Base-by-base conservation (phyloP, 768 basidiomycete species). In the Tephrocybe rancida region DNA sequence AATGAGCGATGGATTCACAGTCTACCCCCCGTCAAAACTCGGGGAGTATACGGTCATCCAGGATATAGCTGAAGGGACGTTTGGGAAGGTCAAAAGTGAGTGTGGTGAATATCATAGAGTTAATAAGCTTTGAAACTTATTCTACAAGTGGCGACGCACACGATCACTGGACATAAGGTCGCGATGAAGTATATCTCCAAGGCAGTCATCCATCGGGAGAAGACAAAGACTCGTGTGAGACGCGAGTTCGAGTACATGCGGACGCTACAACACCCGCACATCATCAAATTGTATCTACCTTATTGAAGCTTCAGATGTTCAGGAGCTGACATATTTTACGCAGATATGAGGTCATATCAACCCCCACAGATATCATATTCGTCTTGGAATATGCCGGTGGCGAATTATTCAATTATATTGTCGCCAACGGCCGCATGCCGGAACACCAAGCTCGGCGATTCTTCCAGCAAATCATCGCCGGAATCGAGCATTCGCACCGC, bases 81-180 rank as follows among this genome's bases (percentile, higher is more conserved):
- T 98, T 75, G 97, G 96, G 50, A 98, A 97, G 74, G 97, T 99
- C 68, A 98, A 98, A 81, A 92, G 96, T 97, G 71, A 70, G 93
- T 13, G 16, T 27, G 44, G 19, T 44, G 25, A 48, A n/a, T 39
- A 43, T 41, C 10, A 29, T 43, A n/a, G 16, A 26, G 41, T 5
- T 11, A 9, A n/a, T 22, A 10, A 61, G 34, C 24, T 45, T 55
- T 27, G 52, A 29, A 48, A 49, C 60, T 52, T 54, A 41, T 50
- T 51, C 32, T 51, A 52, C 27, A 58, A 98, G 95, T 95, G 84
- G 96, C 95, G 37, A 85, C 83, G 10, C 96, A 99, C 71, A 90
- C 89, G 50, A 83, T 98, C 63, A 98, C 97, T 1, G 93, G 95
- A 3, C 93, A 97, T 64, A 86, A 86, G 63, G 96, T 99, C 48